Evolutionary conservation across 805 yeast genomes (phyloP), one percentile per base, ranked within the genome.

Genomic region (Lipomyces yamanashiensis): DNA sequence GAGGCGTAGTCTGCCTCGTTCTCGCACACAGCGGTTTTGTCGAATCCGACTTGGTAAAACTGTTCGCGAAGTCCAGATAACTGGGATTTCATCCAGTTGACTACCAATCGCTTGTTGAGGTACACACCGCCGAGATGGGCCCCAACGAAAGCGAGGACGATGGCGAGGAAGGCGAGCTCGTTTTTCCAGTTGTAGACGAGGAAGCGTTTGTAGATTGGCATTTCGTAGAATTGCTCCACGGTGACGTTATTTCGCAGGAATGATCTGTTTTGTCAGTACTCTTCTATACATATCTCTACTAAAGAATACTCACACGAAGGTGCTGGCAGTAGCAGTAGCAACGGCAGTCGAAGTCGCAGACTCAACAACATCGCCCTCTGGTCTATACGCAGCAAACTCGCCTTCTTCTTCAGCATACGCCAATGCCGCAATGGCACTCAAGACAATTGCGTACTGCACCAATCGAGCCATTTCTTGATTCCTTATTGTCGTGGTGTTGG

Each of bases 11-110:
- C 66, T 23, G 67, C 70, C 23, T 61, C 48, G 52, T 64, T 64
- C 19, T 64, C 66, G 55, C 68, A 64, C 40, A 40, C 54, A 7
- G 55, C 28, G 33, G 37, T 33, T 23, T n/a, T 21, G 40, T 58
- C 58, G 34, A 66, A 66, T 3, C 97, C 97, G 64, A 88, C 92
- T 74, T 88, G 92, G 71, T 81, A 84, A 74, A 95, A 95, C 74
- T 92, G 88, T 45, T 82, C 82, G 50, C 81, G 79, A 63, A 92
- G 80, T 9, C 81, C 83, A 0, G 81, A 83, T 39, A 80, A 73
- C 47, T 86, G 77, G 5, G 84, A 81, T 15, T 75, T 71, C 62
- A 89, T 77, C 76, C 87, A 82, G 17, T 74, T 77, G 44, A 79
- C 78, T 41, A 89, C 95, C 68, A 81, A 77, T 5, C 76, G 72